Evolutionary conservation across 164 flowering plant species (phyloP).

Genomic region (Euptelea pleiosperma): DNA sequence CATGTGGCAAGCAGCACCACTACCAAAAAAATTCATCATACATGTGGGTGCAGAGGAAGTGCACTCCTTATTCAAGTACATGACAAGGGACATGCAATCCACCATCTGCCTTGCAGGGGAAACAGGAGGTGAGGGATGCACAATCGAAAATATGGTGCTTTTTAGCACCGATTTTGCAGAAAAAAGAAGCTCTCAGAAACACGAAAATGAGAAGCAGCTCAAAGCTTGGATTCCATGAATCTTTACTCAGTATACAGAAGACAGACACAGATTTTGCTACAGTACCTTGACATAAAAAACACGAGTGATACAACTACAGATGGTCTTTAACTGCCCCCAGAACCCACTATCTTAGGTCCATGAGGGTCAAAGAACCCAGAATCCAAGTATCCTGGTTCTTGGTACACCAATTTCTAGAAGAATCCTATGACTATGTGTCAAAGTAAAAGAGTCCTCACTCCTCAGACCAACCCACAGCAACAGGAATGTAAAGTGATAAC

Average conservation of each 20-base stretch:
- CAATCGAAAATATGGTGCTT: neutral
- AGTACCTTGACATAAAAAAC: no score
- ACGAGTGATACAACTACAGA: no score
- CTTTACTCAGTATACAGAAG: no score
- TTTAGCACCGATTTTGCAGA: neutral
- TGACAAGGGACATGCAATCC: neutral
- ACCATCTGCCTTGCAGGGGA: no score
- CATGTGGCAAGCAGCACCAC: neutral
- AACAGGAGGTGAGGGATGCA: no score
- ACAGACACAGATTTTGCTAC: no score
- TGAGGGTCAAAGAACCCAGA: neutral
- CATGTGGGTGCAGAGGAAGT: neutral
- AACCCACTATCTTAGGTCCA: no score
- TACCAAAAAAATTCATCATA: neutral
- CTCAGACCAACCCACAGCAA: slow-evolving; percentile 1
- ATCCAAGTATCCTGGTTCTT: neutral
- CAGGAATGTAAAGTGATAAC: neutral
- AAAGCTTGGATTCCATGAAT: no score
- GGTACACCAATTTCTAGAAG: neutral
- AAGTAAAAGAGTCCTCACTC: neutral
- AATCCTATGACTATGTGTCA: neutral
- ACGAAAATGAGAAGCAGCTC: no score
- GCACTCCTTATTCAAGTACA: neutral
- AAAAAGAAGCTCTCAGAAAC: no score
- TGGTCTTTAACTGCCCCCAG: no score